Evolutionary conservation across 345 rosid species (phyloP).

Genomic region (Syzygium aqueum): DNA sequence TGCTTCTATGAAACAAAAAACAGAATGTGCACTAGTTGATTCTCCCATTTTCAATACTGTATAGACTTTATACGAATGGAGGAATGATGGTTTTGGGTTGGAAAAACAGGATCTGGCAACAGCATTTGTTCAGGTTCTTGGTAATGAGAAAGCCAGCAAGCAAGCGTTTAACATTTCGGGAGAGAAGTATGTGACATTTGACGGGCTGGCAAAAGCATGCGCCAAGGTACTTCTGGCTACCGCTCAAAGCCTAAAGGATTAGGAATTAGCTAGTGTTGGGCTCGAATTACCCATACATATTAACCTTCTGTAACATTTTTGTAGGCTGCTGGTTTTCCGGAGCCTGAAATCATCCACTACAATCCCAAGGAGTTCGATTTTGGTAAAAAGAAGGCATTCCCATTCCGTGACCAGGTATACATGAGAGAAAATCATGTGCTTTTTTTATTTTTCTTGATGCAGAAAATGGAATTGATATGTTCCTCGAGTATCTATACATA

Average conservation of each 20-base stretch:
- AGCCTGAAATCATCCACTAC: constrained; percentile 81
- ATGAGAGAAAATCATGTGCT: background rate
- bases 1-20: background rate
- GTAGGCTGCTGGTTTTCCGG: constrained; percentile 90
- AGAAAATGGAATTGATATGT: background rate
- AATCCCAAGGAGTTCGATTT: constrained; percentile 89
- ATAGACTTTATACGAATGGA: background rate
- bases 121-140: constrained; percentile 67
- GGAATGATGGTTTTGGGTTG: constrained; percentile 3
- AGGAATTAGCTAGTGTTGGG: background rate
- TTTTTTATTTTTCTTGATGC: background rate
- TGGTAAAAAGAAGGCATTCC: constrained; percentile 96
- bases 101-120: constrained; percentile 72
- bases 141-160: constrained; percentile 77
- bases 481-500: background rate
- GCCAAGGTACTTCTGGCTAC: constrained; percentile 62
- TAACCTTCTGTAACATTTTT: background rate
- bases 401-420: constrained; percentile 93
- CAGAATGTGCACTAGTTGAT: background rate
- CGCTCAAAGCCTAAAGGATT: background rate
- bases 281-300: background rate
- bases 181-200: constrained; percentile 81
- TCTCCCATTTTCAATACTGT: background rate
- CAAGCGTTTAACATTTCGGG: constrained; percentile 92
- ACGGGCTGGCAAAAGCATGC: constrained; percentile 89